Conservation (phyloP, 345 rosid species). For the Pugionium cornutum region DNA sequence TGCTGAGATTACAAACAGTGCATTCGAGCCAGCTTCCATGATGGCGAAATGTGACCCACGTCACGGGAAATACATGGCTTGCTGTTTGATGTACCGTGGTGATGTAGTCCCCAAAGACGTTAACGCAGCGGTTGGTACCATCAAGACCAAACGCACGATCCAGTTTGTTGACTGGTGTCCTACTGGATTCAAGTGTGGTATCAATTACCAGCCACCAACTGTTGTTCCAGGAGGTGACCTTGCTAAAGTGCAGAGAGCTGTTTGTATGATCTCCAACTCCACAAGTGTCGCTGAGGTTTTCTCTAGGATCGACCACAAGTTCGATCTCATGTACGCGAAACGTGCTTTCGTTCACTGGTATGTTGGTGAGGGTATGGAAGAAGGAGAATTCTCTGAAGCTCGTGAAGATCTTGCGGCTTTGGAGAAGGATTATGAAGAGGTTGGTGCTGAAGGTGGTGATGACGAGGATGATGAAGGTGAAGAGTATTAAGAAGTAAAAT, state of each 20-base stretch:
- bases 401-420: constrained; percentile 29
- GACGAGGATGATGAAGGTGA: constrained; percentile 69
- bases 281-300: constrained; percentile 68
- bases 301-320: constrained; percentile 71
- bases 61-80: constrained; percentile 82
- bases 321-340: constrained; percentile 41
- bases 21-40: constrained; percentile 60
- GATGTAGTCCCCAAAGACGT: constrained; percentile 78
- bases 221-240: constrained; percentile 84
- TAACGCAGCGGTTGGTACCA: constrained; percentile 44
- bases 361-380: constrained; percentile 87
- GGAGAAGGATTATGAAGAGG: too few species aligned
- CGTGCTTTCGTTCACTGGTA: constrained; percentile 84
- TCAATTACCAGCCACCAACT: constrained; percentile 45
- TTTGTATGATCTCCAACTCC: constrained; percentile 79
- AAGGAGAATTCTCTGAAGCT: constrained; percentile 78
- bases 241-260: constrained; percentile 41
- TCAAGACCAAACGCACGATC: constrained; percentile 74
- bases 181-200: too few species aligned
- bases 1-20: constrained; percentile 63
- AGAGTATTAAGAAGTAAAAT: constrained; percentile 39
- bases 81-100: constrained; percentile 81
- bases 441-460: constrained; percentile 40
- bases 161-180: constrained; percentile 43
- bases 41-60: constrained; percentile 79